Evolutionary conservation across 805 yeast species (phyloP), one percentile per base, ranked within the genome.

Genomic region (Cyberlindnera xylosilytica): DNA sequence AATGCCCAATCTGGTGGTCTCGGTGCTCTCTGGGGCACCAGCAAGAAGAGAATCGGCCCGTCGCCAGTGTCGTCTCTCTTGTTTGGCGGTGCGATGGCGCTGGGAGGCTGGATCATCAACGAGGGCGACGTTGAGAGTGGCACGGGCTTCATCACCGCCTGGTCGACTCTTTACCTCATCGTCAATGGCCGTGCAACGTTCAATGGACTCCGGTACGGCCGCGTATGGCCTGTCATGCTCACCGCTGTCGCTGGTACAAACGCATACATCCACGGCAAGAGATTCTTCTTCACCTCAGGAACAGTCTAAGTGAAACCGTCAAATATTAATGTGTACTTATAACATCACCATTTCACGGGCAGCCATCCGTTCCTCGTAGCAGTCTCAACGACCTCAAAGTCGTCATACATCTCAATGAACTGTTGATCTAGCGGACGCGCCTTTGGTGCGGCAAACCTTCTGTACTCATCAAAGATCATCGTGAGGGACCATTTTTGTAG

Each of bases 391-490:
- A 86, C 77, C 42, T 76, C 81, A 4, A 66, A 58, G 39, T 80
- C 86, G 54, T 89, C 83, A 60, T 85, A 91, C 70, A 88, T 70
- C 65, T 93, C 99, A 46, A 91, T 91, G 56, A 91, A 85, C 61
- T 91, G 97, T 62, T 89, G 97, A 65, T 93, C 99, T 69, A 93
- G 72, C 13, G 97, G 95, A 50, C 99, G 73, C 44, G 89, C 93
- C 63, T 93, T 93, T 9, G 99, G 99, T 40, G 84, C 84, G 7
- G 98, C 96, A 68, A 89, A 93, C 56, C 91, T 75, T 46, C 99
- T 70, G 65, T 93, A 93, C 60, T 93, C 99, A 56, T 93, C 98
- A 58, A 93, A 89, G 16, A 91, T 93, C 79, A 91, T 86, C 2
- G 96, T 83, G 49, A 89, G 64, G 2, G 95, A 83, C 99, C 99